Percentiles rank a stretch among this genome's conserved stretches.
Evolutionary conservation across 192 early-diverging fungal species (phyloP).

Genomic region (Dissophora ornata): DNA sequence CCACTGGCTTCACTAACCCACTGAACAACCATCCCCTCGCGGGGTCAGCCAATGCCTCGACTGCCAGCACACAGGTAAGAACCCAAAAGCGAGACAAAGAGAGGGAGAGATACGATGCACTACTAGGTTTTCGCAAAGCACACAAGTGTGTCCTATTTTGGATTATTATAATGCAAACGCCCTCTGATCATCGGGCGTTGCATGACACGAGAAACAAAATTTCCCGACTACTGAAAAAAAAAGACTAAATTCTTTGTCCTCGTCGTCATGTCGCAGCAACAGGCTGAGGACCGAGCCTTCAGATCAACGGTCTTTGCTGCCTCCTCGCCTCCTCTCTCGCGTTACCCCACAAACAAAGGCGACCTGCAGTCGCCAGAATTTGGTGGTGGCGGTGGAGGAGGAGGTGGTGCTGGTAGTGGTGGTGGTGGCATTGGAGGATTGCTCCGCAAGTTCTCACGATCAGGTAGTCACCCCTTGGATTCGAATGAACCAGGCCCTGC

Average conservation of each 20-base stretch:
- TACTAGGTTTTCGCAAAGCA: no score
- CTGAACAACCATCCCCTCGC: conserved; percentile 8
- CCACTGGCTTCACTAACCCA: conserved; percentile 27
- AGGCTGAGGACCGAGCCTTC: background rate
- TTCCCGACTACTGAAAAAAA: no score
- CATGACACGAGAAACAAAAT: no score
- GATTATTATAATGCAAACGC: no score
- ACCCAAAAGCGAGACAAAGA: background rate
- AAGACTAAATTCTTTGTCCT: no score
- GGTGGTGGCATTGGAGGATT: background rate
- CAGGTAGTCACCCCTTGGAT: conserved; percentile 16
- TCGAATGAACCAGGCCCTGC: conserved; percentile 22
- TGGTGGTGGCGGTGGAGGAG: conserved; percentile 15
- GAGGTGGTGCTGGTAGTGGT: background rate
- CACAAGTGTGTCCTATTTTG: no score
- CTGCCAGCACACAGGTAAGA: conserved; percentile 1
- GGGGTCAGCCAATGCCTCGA: background rate
- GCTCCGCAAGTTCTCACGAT: no score
- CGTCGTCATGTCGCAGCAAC: background rate
- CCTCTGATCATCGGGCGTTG: no score
- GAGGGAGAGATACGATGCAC: no score
- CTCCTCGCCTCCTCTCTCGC: conserved; percentile 12
- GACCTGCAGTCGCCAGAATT: conserved; percentile 7
- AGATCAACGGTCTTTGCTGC: conserved; percentile 17
- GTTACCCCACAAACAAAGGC: background rate